A percentile compares a stretch with the other conserved stretches of the same genome.
Evolutionary conservation across 768 basidiomycete genomes (phyloP).

Genomic region (Austroboletus eburneus): DNA sequence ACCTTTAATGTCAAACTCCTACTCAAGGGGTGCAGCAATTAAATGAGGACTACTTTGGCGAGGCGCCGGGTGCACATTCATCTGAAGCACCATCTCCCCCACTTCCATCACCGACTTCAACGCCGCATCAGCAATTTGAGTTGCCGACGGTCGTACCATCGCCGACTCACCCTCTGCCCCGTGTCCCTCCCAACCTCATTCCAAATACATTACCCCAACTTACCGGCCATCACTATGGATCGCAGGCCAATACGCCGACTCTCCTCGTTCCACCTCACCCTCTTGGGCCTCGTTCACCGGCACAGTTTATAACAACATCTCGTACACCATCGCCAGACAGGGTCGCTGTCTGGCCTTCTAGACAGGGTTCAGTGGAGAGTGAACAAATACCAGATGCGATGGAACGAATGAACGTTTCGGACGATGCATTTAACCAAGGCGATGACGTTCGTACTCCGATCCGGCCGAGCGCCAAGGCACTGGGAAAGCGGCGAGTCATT

Average conservation of each 20-base stretch:
- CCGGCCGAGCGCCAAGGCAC: slow-evolving; percentile 79
- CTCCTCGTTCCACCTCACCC: slow-evolving; percentile 67
- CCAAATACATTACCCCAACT: slow-evolving; percentile 11
- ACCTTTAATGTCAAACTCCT: too few species aligned
- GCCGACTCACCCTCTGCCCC: slow-evolving; percentile 37
- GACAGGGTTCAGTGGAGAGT: slow-evolving; percentile 24
- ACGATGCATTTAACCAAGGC: slow-evolving; percentile 22
- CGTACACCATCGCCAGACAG: slow-evolving; percentile 71
- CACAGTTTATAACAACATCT: slow-evolving; percentile 43
- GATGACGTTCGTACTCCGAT: slow-evolving; percentile 36
- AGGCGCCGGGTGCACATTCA: slow-evolving; percentile 15
- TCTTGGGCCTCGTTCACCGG: slow-evolving; percentile 67
- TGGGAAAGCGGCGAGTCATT: slow-evolving; percentile 75
- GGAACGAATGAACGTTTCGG: slow-evolving; percentile 27
- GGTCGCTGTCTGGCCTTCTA: slow-evolving; percentile 9
- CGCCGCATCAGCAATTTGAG: slow-evolving; percentile 32
- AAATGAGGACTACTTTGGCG: slow-evolving; percentile 22
- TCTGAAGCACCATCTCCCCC: slow-evolving; percentile 30
- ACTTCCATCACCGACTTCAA: slow-evolving; percentile 22
- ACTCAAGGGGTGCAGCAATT: too few species aligned
- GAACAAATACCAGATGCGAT: slow-evolving; percentile 23
- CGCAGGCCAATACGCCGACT: slow-evolving; percentile 28
- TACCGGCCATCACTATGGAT: slow-evolving; percentile 17
- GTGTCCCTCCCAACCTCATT: slow-evolving; percentile 31
- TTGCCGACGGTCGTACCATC: slow-evolving; percentile 29